phyloP scores from a whole-genome alignment of 768 basidiomycete genomes.

The Rhizopogon vulgaris region DNA sequence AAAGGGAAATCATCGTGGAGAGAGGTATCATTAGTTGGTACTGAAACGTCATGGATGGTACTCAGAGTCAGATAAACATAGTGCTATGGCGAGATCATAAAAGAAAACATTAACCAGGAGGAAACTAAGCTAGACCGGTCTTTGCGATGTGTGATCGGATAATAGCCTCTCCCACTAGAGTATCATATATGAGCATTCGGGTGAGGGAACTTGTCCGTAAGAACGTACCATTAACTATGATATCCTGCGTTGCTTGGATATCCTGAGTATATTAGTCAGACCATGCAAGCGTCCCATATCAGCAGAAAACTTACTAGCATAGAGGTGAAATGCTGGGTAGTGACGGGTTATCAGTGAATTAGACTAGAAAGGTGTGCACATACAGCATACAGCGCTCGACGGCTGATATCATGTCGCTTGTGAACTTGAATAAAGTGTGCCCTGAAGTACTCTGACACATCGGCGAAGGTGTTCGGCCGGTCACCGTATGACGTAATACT shows the following conservation, averaged over 20 bases:
- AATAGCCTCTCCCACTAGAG: conserved; percentile 57
- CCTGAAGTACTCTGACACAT: conserved; percentile 74
- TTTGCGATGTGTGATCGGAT: conserved; percentile 59
- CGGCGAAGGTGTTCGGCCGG: conserved; percentile 63
- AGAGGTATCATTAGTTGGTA: not conserved
- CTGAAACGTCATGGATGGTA: not conserved
- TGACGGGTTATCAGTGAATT: conserved; percentile 1
- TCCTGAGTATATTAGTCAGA: conserved; percentile 34
- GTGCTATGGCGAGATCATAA: not conserved
- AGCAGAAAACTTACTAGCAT: conserved; percentile 46
- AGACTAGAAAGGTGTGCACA: conserved; percentile 23
- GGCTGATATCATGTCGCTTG: conserved; percentile 53
- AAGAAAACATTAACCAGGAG: not conserved
- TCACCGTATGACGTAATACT: conserved; percentile 78
- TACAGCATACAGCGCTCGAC: conserved; percentile 60
- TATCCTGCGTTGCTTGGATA: conserved; percentile 58
- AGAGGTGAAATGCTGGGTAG: conserved; percentile 56
- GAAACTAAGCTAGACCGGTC: conserved; percentile 33
- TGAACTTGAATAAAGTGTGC: conserved; percentile 79
- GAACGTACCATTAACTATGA: conserved; percentile 54
- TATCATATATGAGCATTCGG: conserved; percentile 3
- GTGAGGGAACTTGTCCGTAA: not conserved
- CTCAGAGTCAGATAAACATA: conserved; percentile 1
- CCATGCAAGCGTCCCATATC: conserved; percentile 1
- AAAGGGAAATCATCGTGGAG: not conserved